These are phyloP conservation scores for Apiotrichum montevideense DNA, from an alignment of 1,284 basidiomycete genomes.

Conservation along the genomic window DNA sequence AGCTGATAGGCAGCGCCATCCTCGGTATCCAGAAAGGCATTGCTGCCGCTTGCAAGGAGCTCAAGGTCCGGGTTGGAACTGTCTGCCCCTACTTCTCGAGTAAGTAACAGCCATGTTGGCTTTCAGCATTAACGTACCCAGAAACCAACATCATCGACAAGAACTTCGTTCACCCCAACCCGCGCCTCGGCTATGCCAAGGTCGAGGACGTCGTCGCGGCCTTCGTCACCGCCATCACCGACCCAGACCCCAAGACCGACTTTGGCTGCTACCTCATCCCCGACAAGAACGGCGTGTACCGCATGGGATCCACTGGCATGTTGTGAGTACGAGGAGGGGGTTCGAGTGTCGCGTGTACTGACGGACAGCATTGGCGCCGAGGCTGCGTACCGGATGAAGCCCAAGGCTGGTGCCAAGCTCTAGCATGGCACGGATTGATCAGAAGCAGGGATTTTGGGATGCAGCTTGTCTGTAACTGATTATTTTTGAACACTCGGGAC, in stretches of 20 bases:
- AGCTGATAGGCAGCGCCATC: background rate
- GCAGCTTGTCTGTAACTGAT: too few species aligned
- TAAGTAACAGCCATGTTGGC: background rate
- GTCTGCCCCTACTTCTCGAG: conserved; percentile 20
- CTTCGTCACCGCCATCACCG: conserved; percentile 10
- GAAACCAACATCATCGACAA: conserved; percentile 14
- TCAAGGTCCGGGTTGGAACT: conserved; percentile 8
- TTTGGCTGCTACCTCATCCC: conserved; percentile 16
- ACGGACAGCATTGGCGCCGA: background rate
- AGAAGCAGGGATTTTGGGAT: too few species aligned
- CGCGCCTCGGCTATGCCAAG: conserved; percentile 12
- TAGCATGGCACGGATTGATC: background rate
- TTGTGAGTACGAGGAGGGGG: background rate
- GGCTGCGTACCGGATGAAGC: background rate
- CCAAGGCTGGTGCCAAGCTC: background rate
- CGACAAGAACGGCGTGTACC: conserved; percentile 16
- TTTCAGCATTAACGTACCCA: background rate
- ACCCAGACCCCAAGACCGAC: conserved; percentile 14
- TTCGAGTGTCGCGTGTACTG: background rate
- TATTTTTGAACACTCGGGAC: too few species aligned
- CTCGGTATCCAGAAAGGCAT: conserved; percentile 19
- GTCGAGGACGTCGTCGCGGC: conserved; percentile 16
- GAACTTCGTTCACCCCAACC: conserved; percentile 17
- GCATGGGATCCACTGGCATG: conserved; percentile 8
- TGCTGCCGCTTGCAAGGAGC: background rate